Evolutionary conservation across 2,329 filamentous ascomycete species (phyloP).

Genomic region (Cercospora janseana): DNA sequence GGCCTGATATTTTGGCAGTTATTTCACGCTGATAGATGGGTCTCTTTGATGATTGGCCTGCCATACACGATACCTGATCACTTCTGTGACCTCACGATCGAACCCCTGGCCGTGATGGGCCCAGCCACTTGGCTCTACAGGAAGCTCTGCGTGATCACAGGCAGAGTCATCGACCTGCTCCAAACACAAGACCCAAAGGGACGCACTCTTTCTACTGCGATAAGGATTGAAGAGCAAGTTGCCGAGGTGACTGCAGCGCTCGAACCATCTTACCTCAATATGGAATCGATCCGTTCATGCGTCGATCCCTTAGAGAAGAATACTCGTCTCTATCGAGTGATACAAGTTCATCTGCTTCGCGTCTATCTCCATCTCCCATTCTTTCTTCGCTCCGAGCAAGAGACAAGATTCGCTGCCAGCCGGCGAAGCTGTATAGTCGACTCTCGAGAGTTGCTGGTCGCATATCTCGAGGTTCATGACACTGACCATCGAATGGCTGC

Average conservation of each 20-base stretch:
- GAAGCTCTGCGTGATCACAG: constrained; percentile 14
- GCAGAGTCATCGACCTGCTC: constrained; percentile 20
- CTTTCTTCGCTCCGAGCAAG: constrained; percentile 42
- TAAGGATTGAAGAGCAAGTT: constrained; percentile 20
- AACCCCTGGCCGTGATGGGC: neutral
- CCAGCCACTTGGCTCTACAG: constrained; percentile 16
- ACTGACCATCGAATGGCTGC: constrained; percentile 8
- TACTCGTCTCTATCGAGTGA: constrained; percentile 17
- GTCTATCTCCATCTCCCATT: constrained; percentile 49
- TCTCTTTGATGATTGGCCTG: constrained; percentile 21
- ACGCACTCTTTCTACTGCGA: constrained; percentile 11
- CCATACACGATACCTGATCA: constrained; percentile 18
- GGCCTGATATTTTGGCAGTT: constrained; percentile 22
- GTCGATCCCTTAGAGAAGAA: constrained; percentile 13
- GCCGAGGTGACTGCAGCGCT: constrained; percentile 8
- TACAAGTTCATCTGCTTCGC: constrained; percentile 44
- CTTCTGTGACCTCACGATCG: constrained; percentile 18
- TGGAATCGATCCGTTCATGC: constrained; percentile 11
- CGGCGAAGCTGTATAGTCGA: constrained; percentile 43
- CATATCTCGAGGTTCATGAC: constrained; percentile 43
- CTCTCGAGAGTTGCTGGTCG: constrained; percentile 43
- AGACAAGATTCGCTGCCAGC: constrained; percentile 42
- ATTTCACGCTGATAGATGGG: constrained; percentile 24
- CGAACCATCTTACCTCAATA: constrained; percentile 11
- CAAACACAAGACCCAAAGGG: constrained; percentile 10